These are phyloP conservation scores for Luzula sylvatica DNA, from an alignment of 176 grass and related monocot genomes.

Conservation along the genomic window DNA sequence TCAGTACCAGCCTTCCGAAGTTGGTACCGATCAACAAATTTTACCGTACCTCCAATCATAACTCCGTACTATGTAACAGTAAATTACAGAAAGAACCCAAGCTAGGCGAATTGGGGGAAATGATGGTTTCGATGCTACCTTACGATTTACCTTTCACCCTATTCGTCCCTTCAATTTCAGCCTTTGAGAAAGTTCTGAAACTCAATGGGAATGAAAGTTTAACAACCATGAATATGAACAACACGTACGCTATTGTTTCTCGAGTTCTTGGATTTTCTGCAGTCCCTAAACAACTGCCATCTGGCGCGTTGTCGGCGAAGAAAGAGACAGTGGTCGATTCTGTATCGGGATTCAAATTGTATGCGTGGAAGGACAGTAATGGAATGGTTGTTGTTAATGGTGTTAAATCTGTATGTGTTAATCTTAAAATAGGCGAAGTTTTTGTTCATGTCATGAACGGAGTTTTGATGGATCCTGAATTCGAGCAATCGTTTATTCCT, in stretches of 20 bases:
- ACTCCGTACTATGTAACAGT: no score
- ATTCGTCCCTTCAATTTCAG: conserved; percentile 42
- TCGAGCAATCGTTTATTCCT: conserved; percentile 47
- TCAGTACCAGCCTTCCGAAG: no score
- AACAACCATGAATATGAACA: neutral
- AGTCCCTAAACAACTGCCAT: conserved; percentile 37
- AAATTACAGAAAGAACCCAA: neutral
- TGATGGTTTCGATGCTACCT: conserved; percentile 81
- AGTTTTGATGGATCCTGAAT: conserved; percentile 78
- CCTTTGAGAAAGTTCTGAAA: conserved; percentile 34
- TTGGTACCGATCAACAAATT: no score
- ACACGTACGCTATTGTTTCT: conserved; percentile 58
- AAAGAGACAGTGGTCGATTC: conserved; percentile 31
- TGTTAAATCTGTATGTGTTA: conserved; percentile 56
- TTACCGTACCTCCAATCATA: no score
- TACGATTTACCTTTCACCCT: conserved; percentile 57
- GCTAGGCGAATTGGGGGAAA: conserved; percentile 52
- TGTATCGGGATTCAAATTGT: conserved; percentile 52
- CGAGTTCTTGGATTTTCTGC: conserved; percentile 73
- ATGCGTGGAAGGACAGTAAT: conserved; percentile 33
- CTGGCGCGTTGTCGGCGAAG: conserved; percentile 21
- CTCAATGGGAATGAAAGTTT: conserved; percentile 21
- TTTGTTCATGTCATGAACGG: conserved; percentile 59
- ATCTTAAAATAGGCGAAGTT: conserved; percentile 35
- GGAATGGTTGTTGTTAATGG: conserved; percentile 64